Evolutionary conservation across 371 early-diverging fungal species (phyloP).

Genomic region (Mortierella sp.): DNA sequence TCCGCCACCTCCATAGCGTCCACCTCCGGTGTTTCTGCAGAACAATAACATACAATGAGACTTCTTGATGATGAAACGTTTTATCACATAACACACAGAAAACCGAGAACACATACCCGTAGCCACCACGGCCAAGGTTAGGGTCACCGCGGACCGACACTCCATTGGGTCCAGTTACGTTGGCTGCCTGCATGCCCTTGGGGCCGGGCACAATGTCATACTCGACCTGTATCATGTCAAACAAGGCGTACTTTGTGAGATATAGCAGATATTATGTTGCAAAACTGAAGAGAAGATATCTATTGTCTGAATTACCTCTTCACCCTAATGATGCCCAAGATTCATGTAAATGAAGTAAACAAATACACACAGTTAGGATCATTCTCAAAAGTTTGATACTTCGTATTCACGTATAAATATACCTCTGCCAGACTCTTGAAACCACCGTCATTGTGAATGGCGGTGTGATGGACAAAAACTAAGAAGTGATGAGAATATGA

Average conservation of each 20-base stretch:
- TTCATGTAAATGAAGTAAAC: not conserved
- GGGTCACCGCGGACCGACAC: conserved; percentile 81
- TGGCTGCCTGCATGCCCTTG: conserved; percentile 88
- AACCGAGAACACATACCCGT: conserved; percentile 22
- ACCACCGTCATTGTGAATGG: conserved; percentile 85
- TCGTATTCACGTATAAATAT: conserved; percentile 15
- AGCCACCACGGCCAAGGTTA: conserved; percentile 50
- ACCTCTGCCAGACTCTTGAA: conserved; percentile 89
- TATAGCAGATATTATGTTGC: not conserved
- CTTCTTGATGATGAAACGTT: no score
- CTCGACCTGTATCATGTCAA: conserved; percentile 65
- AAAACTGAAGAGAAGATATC: no score
- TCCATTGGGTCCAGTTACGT: conserved; percentile 85
- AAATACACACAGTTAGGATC: not conserved
- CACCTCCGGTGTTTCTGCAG: conserved; percentile 21
- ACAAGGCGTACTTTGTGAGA: no score
- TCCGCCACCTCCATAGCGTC: conserved; percentile 39
- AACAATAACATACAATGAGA: no score
- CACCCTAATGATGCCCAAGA: conserved; percentile 12
- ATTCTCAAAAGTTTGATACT: not conserved
- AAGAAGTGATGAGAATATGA: not conserved
- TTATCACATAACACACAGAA: no score
- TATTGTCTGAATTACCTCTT: conserved; percentile 20
- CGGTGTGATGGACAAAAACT: conserved; percentile 93
- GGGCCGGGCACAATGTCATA: conserved; percentile 83